Conservation (phyloP, 345 rosid species). For the Populus pruinosa region DNA sequence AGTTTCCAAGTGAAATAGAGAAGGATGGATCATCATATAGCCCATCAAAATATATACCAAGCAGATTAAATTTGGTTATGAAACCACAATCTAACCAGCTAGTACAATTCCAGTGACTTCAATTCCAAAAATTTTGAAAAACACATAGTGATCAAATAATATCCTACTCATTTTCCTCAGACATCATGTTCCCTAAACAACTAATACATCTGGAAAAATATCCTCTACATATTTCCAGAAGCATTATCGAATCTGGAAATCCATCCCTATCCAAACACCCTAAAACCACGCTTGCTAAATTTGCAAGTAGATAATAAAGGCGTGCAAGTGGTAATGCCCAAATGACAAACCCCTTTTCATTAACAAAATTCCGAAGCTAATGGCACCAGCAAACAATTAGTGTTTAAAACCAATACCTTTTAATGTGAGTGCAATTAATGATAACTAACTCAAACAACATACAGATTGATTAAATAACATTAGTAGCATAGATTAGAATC, state of each 20-base stretch:
- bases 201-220: no score
- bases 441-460: neutral
- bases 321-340: no score
- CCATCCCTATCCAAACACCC: no score
- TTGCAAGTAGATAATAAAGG: neutral
- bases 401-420: neutral
- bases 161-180: no score
- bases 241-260: no score
- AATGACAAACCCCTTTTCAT: neutral
- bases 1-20: neutral
- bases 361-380: neutral
- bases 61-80: neutral
- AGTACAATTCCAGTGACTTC: neutral
- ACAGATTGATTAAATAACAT: conserved; percentile 8
- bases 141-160: no score
- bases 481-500: conserved; percentile 14
- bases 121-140: neutral
- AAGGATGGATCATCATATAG: neutral
- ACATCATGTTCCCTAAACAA: no score
- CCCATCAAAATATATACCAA: neutral
- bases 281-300: no score
- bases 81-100: neutral
- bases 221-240: no score
- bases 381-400: neutral
- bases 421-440: neutral